Percentiles rank a stretch among this genome's conserved stretches.
phyloP scores from a whole-genome alignment of 257 asterid species.

The Rehmannia glutinosa region DNA sequence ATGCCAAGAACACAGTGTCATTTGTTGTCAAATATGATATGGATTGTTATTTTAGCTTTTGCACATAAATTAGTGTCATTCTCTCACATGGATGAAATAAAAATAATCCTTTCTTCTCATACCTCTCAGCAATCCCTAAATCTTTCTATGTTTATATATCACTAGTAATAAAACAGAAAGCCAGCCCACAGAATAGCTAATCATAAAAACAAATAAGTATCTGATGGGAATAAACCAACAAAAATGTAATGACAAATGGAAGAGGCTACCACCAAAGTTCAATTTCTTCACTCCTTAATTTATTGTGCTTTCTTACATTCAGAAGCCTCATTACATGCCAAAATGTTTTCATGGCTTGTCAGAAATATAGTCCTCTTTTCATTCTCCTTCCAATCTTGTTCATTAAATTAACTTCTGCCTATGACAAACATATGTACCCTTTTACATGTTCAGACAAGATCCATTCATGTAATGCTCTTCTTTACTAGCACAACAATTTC shows the following conservation, averaged over 20 bases:
- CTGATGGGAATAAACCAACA: conserved; percentile 16
- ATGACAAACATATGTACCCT: conserved; percentile 29
- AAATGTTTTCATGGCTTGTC: conserved; percentile 51
- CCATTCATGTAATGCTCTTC: conserved; percentile 50
- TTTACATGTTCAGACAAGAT: conserved; percentile 38
- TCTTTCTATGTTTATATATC: no score
- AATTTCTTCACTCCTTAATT: conserved; percentile 20
- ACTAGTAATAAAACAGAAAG: no score
- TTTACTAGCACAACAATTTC: conserved; percentile 53
- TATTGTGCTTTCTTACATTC: conserved; percentile 7
- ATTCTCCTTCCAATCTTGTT: conserved; percentile 16
- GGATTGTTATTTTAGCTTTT: no score
- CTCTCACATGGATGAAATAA: no score
- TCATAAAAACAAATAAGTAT: conserved; percentile 12
- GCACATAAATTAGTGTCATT: no score
- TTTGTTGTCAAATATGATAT: no score
- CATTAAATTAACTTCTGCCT: conserved; percentile 7
- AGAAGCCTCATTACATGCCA: conserved; percentile 14
- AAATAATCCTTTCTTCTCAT: no score
- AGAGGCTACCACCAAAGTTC: conserved; percentile 9
- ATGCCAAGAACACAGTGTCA: no score
- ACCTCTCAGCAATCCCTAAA: no score
- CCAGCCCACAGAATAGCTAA: no score
- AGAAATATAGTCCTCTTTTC: conserved; percentile 14
- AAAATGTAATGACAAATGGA: conserved; percentile 35